These are phyloP conservation scores for Quercus mongolica DNA, from an alignment of 306 rosid genomes.

Conservation along the genomic window DNA sequence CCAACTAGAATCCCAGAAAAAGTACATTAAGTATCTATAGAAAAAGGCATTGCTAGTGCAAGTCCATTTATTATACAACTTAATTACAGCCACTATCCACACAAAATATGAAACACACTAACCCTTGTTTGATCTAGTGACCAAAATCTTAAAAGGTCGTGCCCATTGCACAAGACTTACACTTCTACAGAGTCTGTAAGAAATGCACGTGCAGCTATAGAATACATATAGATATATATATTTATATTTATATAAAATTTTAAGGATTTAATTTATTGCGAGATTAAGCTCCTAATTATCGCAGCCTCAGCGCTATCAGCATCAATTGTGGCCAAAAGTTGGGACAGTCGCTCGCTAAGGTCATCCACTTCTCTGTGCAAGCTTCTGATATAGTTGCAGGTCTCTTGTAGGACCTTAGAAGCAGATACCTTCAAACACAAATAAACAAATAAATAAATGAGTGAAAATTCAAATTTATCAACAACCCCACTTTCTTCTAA, in stretches of 20 bases:
- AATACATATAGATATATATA: too few relatives aligned
- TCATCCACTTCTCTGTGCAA: constrained; percentile 91
- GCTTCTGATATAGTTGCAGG: constrained; percentile 91
- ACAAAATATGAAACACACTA: constrained; percentile 11
- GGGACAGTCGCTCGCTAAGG: constrained; percentile 82
- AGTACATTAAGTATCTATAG: background rate
- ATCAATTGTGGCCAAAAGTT: constrained; percentile 83
- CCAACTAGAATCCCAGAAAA: background rate
- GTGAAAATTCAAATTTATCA: constrained; percentile 7
- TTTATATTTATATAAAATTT: background rate
- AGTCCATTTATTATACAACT: constrained; percentile 25
- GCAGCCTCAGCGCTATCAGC: constrained; percentile 91
- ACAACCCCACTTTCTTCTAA: constrained; percentile 4
- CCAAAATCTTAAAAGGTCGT: background rate
- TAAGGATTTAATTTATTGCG: constrained; percentile 38
- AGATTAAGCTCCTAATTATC: constrained; percentile 87
- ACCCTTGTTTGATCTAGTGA: background rate
- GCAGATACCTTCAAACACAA: constrained; percentile 72
- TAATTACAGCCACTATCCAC: constrained; percentile 10
- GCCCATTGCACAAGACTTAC: too few relatives aligned
- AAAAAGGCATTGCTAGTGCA: constrained; percentile 30
- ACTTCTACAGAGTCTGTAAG: too few relatives aligned
- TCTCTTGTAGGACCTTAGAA: constrained; percentile 97
- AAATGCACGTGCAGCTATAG: too few relatives aligned
- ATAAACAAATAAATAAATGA: background rate